These are phyloP conservation scores for Platismatia glauca DNA, from an alignment of 495 filamentous ascomycete genomes.

Conservation along the genomic window DNA sequence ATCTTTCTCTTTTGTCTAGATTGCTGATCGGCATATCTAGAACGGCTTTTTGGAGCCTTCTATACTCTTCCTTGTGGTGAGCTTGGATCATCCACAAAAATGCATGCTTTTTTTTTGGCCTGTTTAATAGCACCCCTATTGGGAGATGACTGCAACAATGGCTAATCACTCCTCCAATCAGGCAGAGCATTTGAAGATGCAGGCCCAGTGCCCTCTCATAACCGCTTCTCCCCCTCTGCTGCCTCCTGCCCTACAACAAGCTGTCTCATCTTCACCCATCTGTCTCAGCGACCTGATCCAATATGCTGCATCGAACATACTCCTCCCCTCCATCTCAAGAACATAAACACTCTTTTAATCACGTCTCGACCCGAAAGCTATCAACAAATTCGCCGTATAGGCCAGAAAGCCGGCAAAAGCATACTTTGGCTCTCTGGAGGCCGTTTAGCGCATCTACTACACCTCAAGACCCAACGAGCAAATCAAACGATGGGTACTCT, in stretches of 20 bases:
- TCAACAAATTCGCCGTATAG: too few species aligned
- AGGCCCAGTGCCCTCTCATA: background rate
- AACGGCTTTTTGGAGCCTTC: conserved; percentile 63
- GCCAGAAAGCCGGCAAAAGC: too few species aligned
- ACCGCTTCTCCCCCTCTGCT: background rate
- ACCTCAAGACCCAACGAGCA: too few species aligned
- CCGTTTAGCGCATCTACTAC: too few species aligned
- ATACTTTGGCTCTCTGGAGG: too few species aligned
- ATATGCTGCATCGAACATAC: conserved; percentile 1
- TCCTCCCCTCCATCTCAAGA: background rate
- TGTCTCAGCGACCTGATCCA: background rate
- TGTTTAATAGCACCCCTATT: background rate
- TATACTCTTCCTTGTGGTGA: conserved; percentile 67
- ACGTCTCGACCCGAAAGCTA: background rate
- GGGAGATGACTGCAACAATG: background rate
- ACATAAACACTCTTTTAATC: background rate
- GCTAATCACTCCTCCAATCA: too few species aligned
- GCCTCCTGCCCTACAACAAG: too few species aligned
- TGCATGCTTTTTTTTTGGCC: background rate
- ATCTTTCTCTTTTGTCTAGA: too few species aligned
- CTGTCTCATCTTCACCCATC: background rate
- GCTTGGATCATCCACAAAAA: conserved; percentile 46
- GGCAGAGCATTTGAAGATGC: conserved; percentile 2
- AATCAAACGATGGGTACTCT: too few species aligned
- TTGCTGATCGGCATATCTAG: conserved; percentile 63